Evolutionary conservation across 1,284 basidiomycete species (phyloP).

Genomic region (Porodaedalea pini): DNA sequence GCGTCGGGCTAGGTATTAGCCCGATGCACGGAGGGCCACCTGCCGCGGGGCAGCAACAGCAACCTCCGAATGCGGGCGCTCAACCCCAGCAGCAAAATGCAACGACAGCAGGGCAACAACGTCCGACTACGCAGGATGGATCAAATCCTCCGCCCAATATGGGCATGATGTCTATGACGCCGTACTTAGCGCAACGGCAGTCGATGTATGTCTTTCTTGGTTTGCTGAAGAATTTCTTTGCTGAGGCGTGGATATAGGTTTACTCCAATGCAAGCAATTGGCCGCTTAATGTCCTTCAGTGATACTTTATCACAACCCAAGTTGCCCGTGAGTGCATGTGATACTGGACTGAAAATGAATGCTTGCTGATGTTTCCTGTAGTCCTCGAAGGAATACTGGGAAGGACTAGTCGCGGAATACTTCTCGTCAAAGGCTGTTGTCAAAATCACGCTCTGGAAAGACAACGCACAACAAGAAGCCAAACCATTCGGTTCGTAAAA

Average conservation of each 20-base stretch:
- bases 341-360: not conserved
- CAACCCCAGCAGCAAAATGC: conserved; percentile 14
- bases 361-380: not conserved
- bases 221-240: not conserved
- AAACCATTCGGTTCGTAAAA: conserved; percentile 70
- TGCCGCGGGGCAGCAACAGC: conserved; percentile 16
- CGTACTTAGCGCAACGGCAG: conserved; percentile 1
- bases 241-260: not conserved
- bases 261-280: conserved; percentile 1
- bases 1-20: conserved; percentile 2
- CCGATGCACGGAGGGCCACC: conserved; percentile 6
- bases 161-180: conserved; percentile 1
- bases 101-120: conserved; percentile 13
- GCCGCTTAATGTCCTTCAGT: conserved; percentile 9
- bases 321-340: conserved; percentile 4
- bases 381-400: conserved; percentile 47
- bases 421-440: conserved; percentile 63
- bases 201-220: conserved; percentile 5
- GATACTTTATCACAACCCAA: conserved; percentile 16
- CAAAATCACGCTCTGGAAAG: conserved; percentile 78
- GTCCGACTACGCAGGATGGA: conserved; percentile 14
- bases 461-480: conserved; percentile 68
- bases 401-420: conserved; percentile 54
- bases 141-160: conserved; percentile 1
- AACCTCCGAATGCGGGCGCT: not conserved